Conservation (phyloP, 2,329 filamentous ascomycete genomes). For the Hypoxylon sp. region DNA sequence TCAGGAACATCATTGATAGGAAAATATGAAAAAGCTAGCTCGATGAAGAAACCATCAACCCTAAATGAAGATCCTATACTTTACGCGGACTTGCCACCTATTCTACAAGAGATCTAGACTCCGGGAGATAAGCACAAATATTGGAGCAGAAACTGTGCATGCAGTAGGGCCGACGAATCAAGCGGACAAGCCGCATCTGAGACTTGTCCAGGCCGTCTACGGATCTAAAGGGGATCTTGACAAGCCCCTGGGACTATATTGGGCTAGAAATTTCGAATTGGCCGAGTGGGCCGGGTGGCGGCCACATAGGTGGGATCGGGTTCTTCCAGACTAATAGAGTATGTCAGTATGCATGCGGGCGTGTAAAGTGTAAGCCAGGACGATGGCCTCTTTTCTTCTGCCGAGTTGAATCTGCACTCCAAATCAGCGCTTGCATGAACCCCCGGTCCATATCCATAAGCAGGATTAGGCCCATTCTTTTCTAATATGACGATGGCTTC, state of each 20-base stretch:
- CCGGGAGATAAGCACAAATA: constrained; percentile 14
- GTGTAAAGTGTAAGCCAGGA: no score
- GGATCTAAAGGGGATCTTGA: constrained; percentile 1
- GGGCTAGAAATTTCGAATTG: constrained; percentile 18
- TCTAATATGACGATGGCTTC: constrained; percentile 34
- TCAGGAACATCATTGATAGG: constrained; percentile 5
- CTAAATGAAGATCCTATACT: constrained; percentile 24
- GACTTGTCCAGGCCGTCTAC: constrained; percentile 1
- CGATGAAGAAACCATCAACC: no score
- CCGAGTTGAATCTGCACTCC: constrained; percentile 20
- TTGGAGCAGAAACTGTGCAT: constrained; percentile 1
- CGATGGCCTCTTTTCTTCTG: constrained; percentile 20
- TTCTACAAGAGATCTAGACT: constrained; percentile 27
- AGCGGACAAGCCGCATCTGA: constrained; percentile 9
- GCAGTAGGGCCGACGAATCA: constrained; percentile 9
- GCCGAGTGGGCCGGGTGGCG: constrained; percentile 29
- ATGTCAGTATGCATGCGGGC: constrained; percentile 33
- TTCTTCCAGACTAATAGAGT: constrained; percentile 20
- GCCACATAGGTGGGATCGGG: constrained; percentile 25
- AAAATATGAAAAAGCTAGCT: no score
- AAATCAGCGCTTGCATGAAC: constrained; percentile 23
- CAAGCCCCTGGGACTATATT: constrained; percentile 18
- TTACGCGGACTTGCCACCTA: constrained; percentile 12
- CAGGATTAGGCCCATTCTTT: constrained; percentile 6
- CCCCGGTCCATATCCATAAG: constrained; percentile 22